These are phyloP conservation scores for Fusarium piperis DNA, from an alignment of 2,329 filamentous ascomycete genomes.

Conservation along the genomic window DNA sequence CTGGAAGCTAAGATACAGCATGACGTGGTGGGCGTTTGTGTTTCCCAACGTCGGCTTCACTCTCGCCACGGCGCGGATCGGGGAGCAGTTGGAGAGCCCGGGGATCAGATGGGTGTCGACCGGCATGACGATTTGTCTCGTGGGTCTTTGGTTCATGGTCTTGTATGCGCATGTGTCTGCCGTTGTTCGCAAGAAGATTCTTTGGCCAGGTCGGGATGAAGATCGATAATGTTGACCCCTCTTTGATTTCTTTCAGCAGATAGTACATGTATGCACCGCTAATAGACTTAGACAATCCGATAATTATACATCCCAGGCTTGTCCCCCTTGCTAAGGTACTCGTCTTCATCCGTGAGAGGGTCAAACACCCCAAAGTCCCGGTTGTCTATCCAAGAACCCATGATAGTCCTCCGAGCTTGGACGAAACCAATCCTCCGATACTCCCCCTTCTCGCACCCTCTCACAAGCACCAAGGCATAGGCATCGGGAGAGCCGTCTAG, in stretches of 20 bases:
- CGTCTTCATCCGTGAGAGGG: slow-evolving; percentile 9
- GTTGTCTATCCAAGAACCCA: background rate
- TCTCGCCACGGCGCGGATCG: slow-evolving; percentile 38
- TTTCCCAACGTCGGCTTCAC: slow-evolving; percentile 43
- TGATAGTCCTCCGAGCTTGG: background rate
- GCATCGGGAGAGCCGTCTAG: background rate
- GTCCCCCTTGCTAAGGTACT: slow-evolving; percentile 13
- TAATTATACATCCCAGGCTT: slow-evolving; percentile 17
- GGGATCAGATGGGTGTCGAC: slow-evolving; percentile 39
- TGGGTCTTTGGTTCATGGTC: slow-evolving; percentile 40
- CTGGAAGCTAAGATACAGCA: slow-evolving; percentile 36
- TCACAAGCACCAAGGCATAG: slow-evolving; percentile 17
- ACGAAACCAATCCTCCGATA: slow-evolving; percentile 26
- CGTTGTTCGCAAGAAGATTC: slow-evolving; percentile 33
- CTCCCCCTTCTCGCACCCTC: slow-evolving; percentile 18
- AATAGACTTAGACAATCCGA: slow-evolving; percentile 15
- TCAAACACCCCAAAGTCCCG: slow-evolving; percentile 22
- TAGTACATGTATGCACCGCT: background rate
- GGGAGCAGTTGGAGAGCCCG: slow-evolving; percentile 37
- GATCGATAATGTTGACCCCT: slow-evolving; percentile 19
- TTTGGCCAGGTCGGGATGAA: slow-evolving; percentile 42
- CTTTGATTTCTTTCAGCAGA: background rate
- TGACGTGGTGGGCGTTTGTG: slow-evolving; percentile 43
- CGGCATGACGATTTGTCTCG: slow-evolving; percentile 32
- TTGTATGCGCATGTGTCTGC: slow-evolving; percentile 32